These are phyloP conservation scores for Mariannaea elegans DNA, from an alignment of 2,329 filamentous ascomycete genomes.

Conservation along the genomic window DNA sequence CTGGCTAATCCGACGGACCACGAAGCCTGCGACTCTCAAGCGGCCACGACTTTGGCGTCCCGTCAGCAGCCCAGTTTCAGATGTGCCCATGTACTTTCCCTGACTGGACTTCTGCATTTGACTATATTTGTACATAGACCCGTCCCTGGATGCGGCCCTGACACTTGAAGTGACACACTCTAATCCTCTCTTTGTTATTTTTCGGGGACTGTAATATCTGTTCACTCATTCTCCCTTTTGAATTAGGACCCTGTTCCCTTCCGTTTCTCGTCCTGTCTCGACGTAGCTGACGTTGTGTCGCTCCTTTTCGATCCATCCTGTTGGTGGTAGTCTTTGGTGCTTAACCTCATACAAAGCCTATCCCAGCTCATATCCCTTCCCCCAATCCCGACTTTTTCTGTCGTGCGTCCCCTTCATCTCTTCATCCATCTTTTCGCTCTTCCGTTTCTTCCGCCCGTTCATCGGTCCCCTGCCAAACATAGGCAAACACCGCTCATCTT, in stretches of 20 bases:
- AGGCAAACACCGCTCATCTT: conserved; percentile 31
- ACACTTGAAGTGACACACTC: conserved; percentile 3
- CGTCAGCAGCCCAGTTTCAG: conserved; percentile 24
- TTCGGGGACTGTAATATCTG: not conserved
- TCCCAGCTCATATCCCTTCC: conserved; percentile 2
- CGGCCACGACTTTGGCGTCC: conserved; percentile 18
- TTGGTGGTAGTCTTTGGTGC: conserved; percentile 1
- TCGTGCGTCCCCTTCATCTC: conserved; percentile 29
- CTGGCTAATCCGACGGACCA: conserved; percentile 6
- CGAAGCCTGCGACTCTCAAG: conserved; percentile 12
- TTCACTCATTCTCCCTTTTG: not conserved
- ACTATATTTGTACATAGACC: conserved; percentile 18
- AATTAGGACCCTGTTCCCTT: not conserved
- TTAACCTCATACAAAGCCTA: not conserved
- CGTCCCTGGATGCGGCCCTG: conserved; percentile 13
- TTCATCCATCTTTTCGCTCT: conserved; percentile 9
- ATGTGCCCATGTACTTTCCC: not conserved
- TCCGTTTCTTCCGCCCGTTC: conserved; percentile 8
- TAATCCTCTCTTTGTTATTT: not conserved
- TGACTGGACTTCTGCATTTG: not conserved
- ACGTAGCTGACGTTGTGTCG: not conserved
- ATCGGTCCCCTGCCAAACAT: conserved; percentile 9
- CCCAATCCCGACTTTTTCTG: conserved; percentile 18
- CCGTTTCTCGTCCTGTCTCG: conserved; percentile 2
- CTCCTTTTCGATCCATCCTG: conserved; percentile 2